These are phyloP conservation scores for Elasticomyces elasticus DNA, from an alignment of 495 filamentous ascomycete species.

Conservation along the genomic window DNA sequence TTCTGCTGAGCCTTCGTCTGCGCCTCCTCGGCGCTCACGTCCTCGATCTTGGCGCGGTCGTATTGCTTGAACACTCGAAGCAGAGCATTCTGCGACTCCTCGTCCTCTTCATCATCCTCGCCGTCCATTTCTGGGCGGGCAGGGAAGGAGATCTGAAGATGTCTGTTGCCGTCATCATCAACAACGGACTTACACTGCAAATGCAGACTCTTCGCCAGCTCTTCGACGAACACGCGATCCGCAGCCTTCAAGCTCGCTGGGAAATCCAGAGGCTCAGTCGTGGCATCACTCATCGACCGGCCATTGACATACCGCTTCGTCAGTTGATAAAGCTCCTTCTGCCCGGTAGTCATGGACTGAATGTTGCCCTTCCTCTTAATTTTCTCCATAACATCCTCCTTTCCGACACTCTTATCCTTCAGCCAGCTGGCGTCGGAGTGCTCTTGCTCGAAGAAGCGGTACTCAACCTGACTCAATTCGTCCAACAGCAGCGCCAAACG, in stretches of 20 bases:
- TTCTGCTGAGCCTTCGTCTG: slow-evolving; percentile 65
- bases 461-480: slow-evolving; percentile 74
- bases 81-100: slow-evolving; percentile 75
- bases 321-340: slow-evolving; percentile 70
- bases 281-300: slow-evolving; percentile 37
- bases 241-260: slow-evolving; percentile 64
- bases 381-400: slow-evolving; percentile 52
- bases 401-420: slow-evolving; percentile 64
- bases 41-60: slow-evolving; percentile 76
- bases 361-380: slow-evolving; percentile 49
- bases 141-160: slow-evolving; percentile 65
- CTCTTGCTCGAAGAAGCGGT: slow-evolving; percentile 83
- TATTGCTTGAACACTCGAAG: slow-evolving; percentile 77
- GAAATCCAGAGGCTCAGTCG: slow-evolving; percentile 52
- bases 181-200: slow-evolving; percentile 72
- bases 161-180: slow-evolving; percentile 67
- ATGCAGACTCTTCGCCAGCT: slow-evolving; percentile 70
- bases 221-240: slow-evolving; percentile 86
- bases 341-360: slow-evolving; percentile 65
- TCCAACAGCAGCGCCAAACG: slow-evolving; percentile 70
- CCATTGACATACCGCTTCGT: slow-evolving; percentile 73
- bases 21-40: slow-evolving; percentile 67
- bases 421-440: slow-evolving; percentile 85
- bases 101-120: slow-evolving; percentile 58
- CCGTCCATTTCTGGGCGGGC: slow-evolving; percentile 45